Conservation (phyloP, 2,329 filamentous ascomycete species). For the Fusarium sp. region DNA sequence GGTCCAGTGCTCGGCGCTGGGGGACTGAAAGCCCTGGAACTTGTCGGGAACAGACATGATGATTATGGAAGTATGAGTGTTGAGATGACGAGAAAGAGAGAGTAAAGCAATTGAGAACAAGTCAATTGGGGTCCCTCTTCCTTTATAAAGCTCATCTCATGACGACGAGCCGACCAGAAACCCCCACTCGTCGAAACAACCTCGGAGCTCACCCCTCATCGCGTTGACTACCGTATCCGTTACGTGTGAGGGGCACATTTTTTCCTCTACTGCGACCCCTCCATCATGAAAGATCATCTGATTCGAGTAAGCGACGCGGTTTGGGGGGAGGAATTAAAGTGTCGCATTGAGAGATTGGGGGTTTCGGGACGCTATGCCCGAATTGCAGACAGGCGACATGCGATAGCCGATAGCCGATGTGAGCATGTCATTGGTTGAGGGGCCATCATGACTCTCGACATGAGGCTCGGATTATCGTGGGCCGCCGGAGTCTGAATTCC, state of each 20-base stretch:
- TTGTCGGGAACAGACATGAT: conserved; percentile 65
- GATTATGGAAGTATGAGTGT: neutral
- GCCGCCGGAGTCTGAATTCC: conserved; percentile 34
- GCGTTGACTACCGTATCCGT: conserved; percentile 11
- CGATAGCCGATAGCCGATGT: conserved; percentile 23
- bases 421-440: neutral
- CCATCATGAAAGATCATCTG: conserved; percentile 11
- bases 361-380: conserved; percentile 21
- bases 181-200: conserved; percentile 22
- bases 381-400: conserved; percentile 18
- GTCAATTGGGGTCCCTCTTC: conserved; percentile 7
- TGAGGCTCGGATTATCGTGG: conserved; percentile 36
- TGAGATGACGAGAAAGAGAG: neutral
- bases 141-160: conserved; percentile 30
- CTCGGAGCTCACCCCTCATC: conserved; percentile 21
- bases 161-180: neutral
- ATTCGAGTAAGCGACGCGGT: conserved; percentile 7
- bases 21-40: conserved; percentile 68
- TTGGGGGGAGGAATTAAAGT: conserved; percentile 19
- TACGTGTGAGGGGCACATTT: conserved; percentile 26
- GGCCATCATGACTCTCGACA: conserved; percentile 32
- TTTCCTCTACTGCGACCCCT: neutral
- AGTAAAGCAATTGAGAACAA: neutral
- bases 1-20: conserved; percentile 61
- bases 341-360: conserved; percentile 32